Conservation (phyloP, 106 monocot genomes). For the Cymbidium sinense region DNA sequence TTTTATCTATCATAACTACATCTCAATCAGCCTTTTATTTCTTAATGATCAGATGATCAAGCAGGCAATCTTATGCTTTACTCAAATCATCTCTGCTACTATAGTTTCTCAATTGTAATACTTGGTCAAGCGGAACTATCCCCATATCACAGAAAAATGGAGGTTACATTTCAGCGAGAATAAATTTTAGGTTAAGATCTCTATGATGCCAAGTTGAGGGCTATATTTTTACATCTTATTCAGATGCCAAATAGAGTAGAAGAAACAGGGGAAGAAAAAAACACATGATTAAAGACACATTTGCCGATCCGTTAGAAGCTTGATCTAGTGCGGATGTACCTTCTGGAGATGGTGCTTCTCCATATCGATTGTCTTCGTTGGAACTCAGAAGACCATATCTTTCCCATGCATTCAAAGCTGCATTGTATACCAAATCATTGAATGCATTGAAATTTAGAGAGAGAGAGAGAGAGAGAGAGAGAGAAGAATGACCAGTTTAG, state of each 20-base stretch:
- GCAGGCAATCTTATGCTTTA: too few species aligned
- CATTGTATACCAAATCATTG: neutral
- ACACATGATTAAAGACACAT: neutral
- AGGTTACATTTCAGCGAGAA: too few species aligned
- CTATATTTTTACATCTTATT: neutral
- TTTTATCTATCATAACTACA: too few species aligned
- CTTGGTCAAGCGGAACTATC: too few species aligned
- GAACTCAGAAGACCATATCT: conserved; percentile 19
- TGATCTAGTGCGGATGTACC: conserved; percentile 17
- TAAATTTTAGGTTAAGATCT: too few species aligned
- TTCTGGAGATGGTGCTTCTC: conserved; percentile 19
- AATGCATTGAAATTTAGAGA: neutral
- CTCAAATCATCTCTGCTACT: too few species aligned
- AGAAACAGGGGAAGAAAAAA: neutral
- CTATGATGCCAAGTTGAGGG: too few species aligned
- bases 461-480: too few species aligned
- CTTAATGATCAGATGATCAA: too few species aligned
- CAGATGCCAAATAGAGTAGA: neutral
- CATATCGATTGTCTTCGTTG: neutral
- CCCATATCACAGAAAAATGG: too few species aligned
- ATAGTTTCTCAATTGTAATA: too few species aligned
- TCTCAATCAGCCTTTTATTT: too few species aligned
- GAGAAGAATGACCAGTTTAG: neutral
- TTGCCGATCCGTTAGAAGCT: conserved; percentile 8
- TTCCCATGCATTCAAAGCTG: conserved; percentile 55